Base-by-base conservation (phyloP, 495 filamentous ascomycete species). In the Penicillium simplicissimum region DNA sequence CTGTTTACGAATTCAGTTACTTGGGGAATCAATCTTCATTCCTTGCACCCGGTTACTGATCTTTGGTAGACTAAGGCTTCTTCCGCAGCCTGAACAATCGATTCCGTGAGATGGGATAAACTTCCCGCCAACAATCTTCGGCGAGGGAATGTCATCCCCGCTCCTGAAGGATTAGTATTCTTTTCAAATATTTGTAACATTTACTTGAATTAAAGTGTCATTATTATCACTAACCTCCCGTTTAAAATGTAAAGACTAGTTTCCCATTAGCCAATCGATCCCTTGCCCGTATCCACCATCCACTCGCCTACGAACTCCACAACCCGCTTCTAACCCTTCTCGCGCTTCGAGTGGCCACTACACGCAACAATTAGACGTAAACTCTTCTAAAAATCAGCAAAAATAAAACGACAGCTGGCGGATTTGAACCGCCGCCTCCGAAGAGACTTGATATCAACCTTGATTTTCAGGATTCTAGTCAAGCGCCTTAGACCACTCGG, bases 401-500 rank as follows among this genome's bases (percentile, higher is more conserved):
- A 31, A 52, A 52, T 2, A 52, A 52, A n/a, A 19, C 51, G 51
- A 53, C 33, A 19, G 13, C 33, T 35, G 51, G 28, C 51, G 51
- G 28, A 53, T 53, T 53, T 53, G 33, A 53, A 52, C 48, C 51
- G 51, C 28, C 51, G 33, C 51, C 51, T 19, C n/a, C 51, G 51
- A 53, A 53, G n/a, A 28, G 51, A 36, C 51, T 14, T 35, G 31
- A 53, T 53, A 21, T 45, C 28, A 21, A 10, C 19, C 7, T n/a
- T 4, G 4, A 0, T 23, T 10, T 9, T 21, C 8, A 21, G 17
- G 42, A 13, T 36, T 53, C 51, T 53, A 53, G 51, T 36, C 51
- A 53, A 14, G 51, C 51, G 51, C 51, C 51, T 53, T 53, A 36
- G 51, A 36, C 51, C 51, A 53, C 51, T 53, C 51, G 51, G 51